Evolutionary conservation across 1,284 basidiomycete species (phyloP), one percentile per base, ranked within the genome.

Genomic region (Trichosporon sp.): DNA sequence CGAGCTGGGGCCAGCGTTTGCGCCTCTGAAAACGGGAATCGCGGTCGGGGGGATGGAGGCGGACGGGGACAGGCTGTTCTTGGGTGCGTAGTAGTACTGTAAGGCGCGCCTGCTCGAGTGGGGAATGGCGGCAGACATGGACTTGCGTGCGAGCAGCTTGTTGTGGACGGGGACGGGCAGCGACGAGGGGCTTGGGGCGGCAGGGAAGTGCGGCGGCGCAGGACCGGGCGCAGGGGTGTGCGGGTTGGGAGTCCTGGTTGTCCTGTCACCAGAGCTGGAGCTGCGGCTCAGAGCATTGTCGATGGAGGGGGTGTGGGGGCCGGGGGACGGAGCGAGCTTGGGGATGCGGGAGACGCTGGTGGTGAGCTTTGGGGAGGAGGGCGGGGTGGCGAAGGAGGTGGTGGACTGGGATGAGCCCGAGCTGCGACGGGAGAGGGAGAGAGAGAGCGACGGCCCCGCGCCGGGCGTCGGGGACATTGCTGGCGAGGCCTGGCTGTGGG

Each of bases 381-480:
- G 71, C 21, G 71, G 71, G 7, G 71, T 72, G 29, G 67, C 68
- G 62, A 72, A 72, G 13, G 71, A 69, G 9, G 71, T 64, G 18
- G 29, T 29, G 9, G 66, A 67, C 9, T 53, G 15, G 12, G 71
- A 72, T 1, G 68, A 70, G 4, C 63, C 58, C 66, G 68, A 72
- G 68, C 71, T 72, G 62, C 68, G 51, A 29, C 70, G 70, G 47
- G 70, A 69, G 38, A 31, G 29, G 1, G 65, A 66, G 9, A 63
- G 56, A 58, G 70, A 69, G 38, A 31, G 29, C 2, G 65, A 66
- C 15, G 65, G 56, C 58, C 64, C 56, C 66, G 66, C 66, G 66
- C 66, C 66, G 66, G 66, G 66, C 66, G 53, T 51, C 13, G 31
- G 32, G 5, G 65, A 23, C 64, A 53, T 47, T 15, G 44, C 53